These are phyloP conservation scores for Ascochyta viciae-villosae DNA, from an alignment of 2,329 filamentous ascomycete species.

Conservation along the genomic window DNA sequence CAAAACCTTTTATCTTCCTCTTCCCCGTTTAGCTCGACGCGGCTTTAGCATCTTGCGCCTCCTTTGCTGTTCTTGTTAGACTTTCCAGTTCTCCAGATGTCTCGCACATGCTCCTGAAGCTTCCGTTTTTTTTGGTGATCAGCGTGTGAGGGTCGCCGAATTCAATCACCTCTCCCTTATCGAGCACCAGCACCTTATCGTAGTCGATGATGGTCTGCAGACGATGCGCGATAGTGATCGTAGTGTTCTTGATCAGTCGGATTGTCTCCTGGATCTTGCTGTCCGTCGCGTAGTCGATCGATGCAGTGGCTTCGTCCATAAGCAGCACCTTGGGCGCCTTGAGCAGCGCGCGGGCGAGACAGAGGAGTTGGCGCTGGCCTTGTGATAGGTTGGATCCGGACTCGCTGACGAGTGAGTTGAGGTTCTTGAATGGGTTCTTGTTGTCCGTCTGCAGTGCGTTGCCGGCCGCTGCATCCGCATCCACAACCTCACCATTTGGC, in stretches of 20 bases:
- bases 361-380: constrained; percentile 92
- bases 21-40: neutral
- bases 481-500: constrained; percentile 40
- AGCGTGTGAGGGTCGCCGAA: constrained; percentile 90
- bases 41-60: constrained; percentile 47
- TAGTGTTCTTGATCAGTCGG: constrained; percentile 87
- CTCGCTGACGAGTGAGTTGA: constrained; percentile 83
- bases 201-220: constrained; percentile 98
- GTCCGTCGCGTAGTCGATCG: constrained; percentile 96
- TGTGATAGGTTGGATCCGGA: constrained; percentile 95
- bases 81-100: constrained; percentile 67
- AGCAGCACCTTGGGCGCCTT: constrained; percentile 92
- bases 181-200: constrained; percentile 93
- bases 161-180: constrained; percentile 86
- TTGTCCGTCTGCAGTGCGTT: constrained; percentile 67
- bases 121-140: constrained; percentile 65
- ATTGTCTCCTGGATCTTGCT: constrained; percentile 96
- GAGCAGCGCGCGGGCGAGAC: constrained; percentile 88
- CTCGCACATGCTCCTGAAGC: constrained; percentile 72
- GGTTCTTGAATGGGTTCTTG: constrained; percentile 92
- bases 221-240: constrained; percentile 94
- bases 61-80: constrained; percentile 63
- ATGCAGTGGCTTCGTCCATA: constrained; percentile 98
- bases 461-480: constrained; percentile 27
- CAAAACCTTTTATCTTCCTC: neutral